A percentile compares a stretch with the other conserved stretches of the same genome.
These are phyloP conservation scores for Gossypium turneri DNA, from an alignment of 345 rosid genomes.

Conservation along the genomic window DNA sequence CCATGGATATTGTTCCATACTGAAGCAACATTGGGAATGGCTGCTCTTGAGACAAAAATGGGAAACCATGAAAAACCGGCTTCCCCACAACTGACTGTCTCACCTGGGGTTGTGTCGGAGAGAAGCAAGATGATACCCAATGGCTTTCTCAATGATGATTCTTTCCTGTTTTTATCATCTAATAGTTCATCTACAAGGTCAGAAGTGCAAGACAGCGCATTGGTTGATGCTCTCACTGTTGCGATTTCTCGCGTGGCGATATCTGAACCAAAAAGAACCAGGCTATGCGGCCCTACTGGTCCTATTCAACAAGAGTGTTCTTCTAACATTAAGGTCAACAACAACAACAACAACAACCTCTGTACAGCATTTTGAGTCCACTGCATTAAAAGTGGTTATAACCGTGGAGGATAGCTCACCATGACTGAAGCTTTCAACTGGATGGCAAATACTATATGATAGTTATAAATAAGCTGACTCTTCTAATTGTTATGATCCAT, in stretches of 20 bases:
- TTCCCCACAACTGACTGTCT: neutral
- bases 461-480: neutral
- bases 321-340: slow-evolving; percentile 6
- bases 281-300: slow-evolving; percentile 7
- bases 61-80: neutral
- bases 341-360: slow-evolving; percentile 13
- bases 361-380: slow-evolving; percentile 19
- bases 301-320: slow-evolving; percentile 2
- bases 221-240: slow-evolving; percentile 14
- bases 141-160: neutral
- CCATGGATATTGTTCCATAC: slow-evolving; percentile 16
- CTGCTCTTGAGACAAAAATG: neutral
- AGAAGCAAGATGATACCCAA: neutral
- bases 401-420: neutral
- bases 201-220: neutral
- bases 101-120: neutral
- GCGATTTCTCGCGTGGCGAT: slow-evolving; percentile 6
- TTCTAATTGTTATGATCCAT: neutral
- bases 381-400: neutral
- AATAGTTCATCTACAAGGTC: slow-evolving; percentile 6
- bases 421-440: neutral
- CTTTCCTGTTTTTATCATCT: neutral
- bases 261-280: slow-evolving; percentile 14
- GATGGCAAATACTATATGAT: neutral
- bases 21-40: neutral